phyloP scores from a whole-genome alignment of 2,329 filamentous ascomycete genomes.

The Talaromyces piceae region DNA sequence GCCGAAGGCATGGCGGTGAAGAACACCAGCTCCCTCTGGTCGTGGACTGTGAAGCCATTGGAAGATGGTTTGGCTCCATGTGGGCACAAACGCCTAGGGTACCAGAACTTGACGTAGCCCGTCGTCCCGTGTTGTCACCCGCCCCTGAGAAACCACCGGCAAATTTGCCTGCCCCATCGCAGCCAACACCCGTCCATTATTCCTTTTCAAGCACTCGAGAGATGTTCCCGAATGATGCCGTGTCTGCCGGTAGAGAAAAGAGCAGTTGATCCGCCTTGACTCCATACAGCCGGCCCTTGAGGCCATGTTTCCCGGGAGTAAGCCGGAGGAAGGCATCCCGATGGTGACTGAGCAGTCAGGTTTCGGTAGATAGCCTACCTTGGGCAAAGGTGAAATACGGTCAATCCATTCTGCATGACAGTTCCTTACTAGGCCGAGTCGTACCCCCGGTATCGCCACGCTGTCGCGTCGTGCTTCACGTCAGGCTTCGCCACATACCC shows the following conservation, averaged over 20 bases:
- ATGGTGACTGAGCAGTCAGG: not conserved
- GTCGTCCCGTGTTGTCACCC: slow-evolving; percentile 9
- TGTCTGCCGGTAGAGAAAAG: not conserved
- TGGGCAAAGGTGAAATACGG: not conserved
- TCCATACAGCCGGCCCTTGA: no score
- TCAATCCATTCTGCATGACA: not conserved
- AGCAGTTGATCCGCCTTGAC: not conserved
- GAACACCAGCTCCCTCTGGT: not conserved
- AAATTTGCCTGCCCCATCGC: not conserved
- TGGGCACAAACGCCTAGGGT: slow-evolving; percentile 1
- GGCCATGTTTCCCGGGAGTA: not conserved
- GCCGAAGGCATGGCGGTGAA: not conserved
- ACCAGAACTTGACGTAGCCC: slow-evolving; percentile 1
- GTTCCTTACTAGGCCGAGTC: not conserved
- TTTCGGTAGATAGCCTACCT: not conserved
- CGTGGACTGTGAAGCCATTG: not conserved
- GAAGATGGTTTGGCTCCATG: not conserved
- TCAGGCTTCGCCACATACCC: not conserved
- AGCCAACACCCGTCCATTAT: not conserved
- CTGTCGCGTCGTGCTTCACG: not conserved
- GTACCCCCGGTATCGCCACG: not conserved
- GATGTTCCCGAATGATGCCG: not conserved
- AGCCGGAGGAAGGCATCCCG: not conserved
- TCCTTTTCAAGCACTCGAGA: not conserved
- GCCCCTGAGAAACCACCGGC: slow-evolving; percentile 8